A percentile compares a stretch with the other conserved stretches of the same genome.
Conservation (phyloP, 2,329 filamentous ascomycete species). For the Colletotrichum sp. region DNA sequence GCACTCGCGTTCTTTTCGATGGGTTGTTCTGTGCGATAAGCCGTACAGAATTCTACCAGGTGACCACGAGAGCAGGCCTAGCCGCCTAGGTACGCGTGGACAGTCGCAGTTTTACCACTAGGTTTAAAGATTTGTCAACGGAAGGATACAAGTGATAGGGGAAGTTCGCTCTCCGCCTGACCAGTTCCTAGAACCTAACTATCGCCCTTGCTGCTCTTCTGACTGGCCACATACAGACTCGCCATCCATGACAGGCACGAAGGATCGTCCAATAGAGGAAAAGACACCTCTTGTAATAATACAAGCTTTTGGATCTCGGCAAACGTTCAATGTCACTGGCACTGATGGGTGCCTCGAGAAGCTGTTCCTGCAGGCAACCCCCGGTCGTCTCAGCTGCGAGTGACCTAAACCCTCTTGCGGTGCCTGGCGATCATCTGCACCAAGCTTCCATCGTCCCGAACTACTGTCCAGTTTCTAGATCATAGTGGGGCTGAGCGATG, state of each 20-base stretch:
- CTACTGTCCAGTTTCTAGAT: background rate
- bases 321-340: background rate
- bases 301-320: background rate
- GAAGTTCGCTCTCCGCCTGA: background rate
- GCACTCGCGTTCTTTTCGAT: background rate
- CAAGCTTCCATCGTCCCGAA: background rate
- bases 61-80: background rate
- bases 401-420: background rate
- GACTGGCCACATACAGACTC: background rate
- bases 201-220: background rate
- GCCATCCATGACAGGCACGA: background rate
- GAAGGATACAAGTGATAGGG: background rate
- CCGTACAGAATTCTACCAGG: background rate
- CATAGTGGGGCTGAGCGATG: too few species aligned
- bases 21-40: background rate
- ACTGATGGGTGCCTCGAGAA: background rate
- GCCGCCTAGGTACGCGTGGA: background rate
- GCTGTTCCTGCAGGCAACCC: background rate
- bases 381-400: background rate
- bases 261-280: background rate
- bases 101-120: background rate
- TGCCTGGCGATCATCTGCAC: background rate
- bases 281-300: background rate
- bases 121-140: background rate
- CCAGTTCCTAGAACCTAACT: background rate